A percentile compares a stretch with the other conserved stretches of the same genome.
Evolutionary conservation across 2,329 filamentous ascomycete species (phyloP).

Genomic region (Diaporthe velutina): DNA sequence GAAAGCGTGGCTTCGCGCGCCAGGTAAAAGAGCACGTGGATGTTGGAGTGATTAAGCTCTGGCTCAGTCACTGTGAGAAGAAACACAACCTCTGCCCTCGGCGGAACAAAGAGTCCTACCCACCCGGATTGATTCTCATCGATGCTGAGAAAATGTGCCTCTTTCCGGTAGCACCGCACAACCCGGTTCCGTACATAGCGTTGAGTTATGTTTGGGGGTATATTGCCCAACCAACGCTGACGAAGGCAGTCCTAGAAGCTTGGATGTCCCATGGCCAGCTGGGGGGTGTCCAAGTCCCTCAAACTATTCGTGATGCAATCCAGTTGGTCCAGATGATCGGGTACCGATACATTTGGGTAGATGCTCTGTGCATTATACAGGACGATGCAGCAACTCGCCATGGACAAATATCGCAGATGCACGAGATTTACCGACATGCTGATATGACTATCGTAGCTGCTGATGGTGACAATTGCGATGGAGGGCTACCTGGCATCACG

Average conservation of each 20-base stretch:
- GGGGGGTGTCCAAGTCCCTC: not conserved
- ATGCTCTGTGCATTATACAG: slow-evolving; percentile 42
- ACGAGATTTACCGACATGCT: slow-evolving; percentile 21
- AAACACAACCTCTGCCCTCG: not conserved
- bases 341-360: slow-evolving; percentile 41
- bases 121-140: not conserved
- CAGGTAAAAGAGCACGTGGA: not conserved
- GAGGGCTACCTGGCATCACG: slow-evolving; percentile 4
- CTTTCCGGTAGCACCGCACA: not conserved
- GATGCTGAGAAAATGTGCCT: slow-evolving; percentile 6
- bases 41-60: not conserved
- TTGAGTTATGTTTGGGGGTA: slow-evolving; percentile 47
- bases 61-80: not conserved
- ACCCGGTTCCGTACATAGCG: not conserved
- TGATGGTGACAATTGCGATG: not conserved
- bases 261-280: slow-evolving; percentile 14
- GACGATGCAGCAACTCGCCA: slow-evolving; percentile 35
- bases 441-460: slow-evolving; percentile 19
- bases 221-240: not conserved
- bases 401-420: slow-evolving; percentile 15
- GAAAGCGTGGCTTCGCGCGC: not conserved
- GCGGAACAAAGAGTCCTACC: not conserved
- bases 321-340: slow-evolving; percentile 31
- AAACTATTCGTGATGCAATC: slow-evolving; percentile 39
- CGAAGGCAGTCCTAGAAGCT: not conserved